phyloP scores from a whole-genome alignment of 2,329 filamentous ascomycete species.

The Bipolaris sorokiniana region DNA sequence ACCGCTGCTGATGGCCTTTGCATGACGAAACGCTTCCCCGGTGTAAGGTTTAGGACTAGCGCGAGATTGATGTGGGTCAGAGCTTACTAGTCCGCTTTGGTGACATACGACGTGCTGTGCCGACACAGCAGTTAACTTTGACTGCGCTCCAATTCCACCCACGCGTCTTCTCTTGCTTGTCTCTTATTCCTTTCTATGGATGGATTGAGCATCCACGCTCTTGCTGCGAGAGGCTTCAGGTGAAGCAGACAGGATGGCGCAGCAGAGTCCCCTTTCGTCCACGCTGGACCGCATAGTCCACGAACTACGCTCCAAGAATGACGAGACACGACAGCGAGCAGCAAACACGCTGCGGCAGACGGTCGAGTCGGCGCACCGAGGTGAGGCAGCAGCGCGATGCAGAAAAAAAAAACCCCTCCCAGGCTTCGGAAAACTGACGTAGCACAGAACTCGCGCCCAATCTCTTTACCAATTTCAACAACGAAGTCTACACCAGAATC shows the following conservation, averaged over 20 bases:
- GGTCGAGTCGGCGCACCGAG: constrained; percentile 55
- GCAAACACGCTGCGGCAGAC: constrained; percentile 52
- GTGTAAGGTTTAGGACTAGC: constrained; percentile 18
- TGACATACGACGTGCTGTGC: constrained; percentile 21
- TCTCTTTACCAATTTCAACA: constrained; percentile 75
- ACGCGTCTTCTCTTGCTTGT: constrained; percentile 8
- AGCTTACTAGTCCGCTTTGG: constrained; percentile 27
- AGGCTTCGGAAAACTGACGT: constrained; percentile 26
- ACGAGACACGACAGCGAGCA: constrained; percentile 53
- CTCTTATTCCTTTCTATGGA: constrained; percentile 43
- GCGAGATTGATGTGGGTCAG: constrained; percentile 13
- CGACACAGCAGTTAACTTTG: constrained; percentile 25
- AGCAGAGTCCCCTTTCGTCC: constrained; percentile 41
- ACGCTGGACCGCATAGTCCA: constrained; percentile 61
- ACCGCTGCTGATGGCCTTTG: constrained; percentile 9
- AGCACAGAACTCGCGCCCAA: constrained; percentile 75
- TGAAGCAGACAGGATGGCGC: constrained; percentile 48
- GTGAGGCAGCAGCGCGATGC: constrained; percentile 37
- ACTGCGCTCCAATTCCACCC: constrained; percentile 20
- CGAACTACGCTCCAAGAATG: constrained; percentile 63
- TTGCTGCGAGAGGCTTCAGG: constrained; percentile 41
- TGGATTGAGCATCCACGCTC: constrained; percentile 26
- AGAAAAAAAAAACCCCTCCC: constrained; percentile 18
- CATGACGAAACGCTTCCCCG: constrained; percentile 10
- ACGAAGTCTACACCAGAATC: constrained; percentile 69